Base-by-base conservation (phyloP, 805 yeast genomes). In the Sungouiella thailandica region DNA sequence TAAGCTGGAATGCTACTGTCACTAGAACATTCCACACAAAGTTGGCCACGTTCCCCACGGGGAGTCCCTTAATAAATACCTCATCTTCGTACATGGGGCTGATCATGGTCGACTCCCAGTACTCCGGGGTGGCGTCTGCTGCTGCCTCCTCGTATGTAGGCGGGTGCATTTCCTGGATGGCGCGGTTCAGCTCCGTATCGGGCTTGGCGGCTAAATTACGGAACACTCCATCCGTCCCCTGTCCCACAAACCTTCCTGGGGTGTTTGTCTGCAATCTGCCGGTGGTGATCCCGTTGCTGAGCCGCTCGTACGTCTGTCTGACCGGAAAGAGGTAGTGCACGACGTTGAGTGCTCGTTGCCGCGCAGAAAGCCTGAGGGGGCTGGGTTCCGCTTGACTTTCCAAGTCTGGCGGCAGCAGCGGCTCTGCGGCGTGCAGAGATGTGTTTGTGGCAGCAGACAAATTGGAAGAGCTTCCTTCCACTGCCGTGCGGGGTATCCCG, bases 61-160 rank as follows among this genome's bases (percentile, higher is more conserved):
- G 97, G 45, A 93, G 66, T 0, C 97, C 97, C 46, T 90, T 96
- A 20, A 93, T 87, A 58, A 86, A 86, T 13, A 93, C 80, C 57
- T 90, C 97, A 53, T 93, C 97, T 36, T 76, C 80, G 48, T 76
- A 80, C 70, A 57, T 87, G 4, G 95, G 84, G 4, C 86, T 75
- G 53, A 88, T 71, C 26, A 86, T 78, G 0, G 93, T 76, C 6
- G 89, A 77, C 58, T 93, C 98, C 95, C 97, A 93, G 59, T 93
- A 93, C 25, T 96, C 95, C 1, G 98, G 98, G 0, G 94, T 78
- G 11, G 93, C 76, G 55, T 93, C 98, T 3, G 87, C 83, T 0
- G 96, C 86, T 0, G 96, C 97, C 53, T 89, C 97, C 36, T 86
- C 96, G 60, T 93, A 93, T 1, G 95, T 70, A 3, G 97, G 97